Evolutionary conservation across 1,139 yeast genomes (phyloP).

Genomic region (Sugiyamaella pinicola): DNA sequence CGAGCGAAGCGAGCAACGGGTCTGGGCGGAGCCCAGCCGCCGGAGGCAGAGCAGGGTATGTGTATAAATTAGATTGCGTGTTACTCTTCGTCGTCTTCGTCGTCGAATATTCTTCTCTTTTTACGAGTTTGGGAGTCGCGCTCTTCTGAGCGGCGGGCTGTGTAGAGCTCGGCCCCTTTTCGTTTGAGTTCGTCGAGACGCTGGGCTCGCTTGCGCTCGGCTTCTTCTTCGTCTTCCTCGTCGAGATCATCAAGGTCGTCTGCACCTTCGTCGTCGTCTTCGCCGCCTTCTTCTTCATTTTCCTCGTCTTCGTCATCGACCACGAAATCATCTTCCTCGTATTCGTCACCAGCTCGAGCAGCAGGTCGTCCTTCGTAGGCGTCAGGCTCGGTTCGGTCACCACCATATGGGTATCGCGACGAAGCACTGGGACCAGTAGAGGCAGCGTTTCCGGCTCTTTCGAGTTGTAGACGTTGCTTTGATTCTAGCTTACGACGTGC

Average conservation of each 20-base stretch:
- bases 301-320: slow-evolving; percentile 55
- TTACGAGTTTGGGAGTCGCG: slow-evolving; percentile 33
- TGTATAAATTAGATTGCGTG: not conserved
- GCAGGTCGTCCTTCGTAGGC: slow-evolving; percentile 35
- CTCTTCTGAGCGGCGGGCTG: slow-evolving; percentile 32
- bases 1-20: slow-evolving; percentile 10
- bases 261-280: slow-evolving; percentile 50
- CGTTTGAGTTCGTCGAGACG: slow-evolving; percentile 62
- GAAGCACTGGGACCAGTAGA: slow-evolving; percentile 25
- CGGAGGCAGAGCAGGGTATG: slow-evolving; percentile 5
- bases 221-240: slow-evolving; percentile 50
- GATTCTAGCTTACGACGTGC: slow-evolving; percentile 50
- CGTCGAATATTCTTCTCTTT: slow-evolving; percentile 48
- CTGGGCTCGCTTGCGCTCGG: slow-evolving; percentile 61
- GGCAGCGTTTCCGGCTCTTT: slow-evolving; percentile 49
- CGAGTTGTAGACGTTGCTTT: slow-evolving; percentile 70
- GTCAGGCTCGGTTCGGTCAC: slow-evolving; percentile 36
- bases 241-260: slow-evolving; percentile 48
- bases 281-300: slow-evolving; percentile 49
- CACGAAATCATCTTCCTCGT: slow-evolving; percentile 56
- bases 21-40: slow-evolving; percentile 14
- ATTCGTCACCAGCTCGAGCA: slow-evolving; percentile 47
- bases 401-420: slow-evolving; percentile 29
- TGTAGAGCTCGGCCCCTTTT: slow-evolving; percentile 56
- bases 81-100: slow-evolving; percentile 52